Base-by-base conservation (phyloP, 78 protist genomes). In the Cavenderia fasciculata region DNA sequence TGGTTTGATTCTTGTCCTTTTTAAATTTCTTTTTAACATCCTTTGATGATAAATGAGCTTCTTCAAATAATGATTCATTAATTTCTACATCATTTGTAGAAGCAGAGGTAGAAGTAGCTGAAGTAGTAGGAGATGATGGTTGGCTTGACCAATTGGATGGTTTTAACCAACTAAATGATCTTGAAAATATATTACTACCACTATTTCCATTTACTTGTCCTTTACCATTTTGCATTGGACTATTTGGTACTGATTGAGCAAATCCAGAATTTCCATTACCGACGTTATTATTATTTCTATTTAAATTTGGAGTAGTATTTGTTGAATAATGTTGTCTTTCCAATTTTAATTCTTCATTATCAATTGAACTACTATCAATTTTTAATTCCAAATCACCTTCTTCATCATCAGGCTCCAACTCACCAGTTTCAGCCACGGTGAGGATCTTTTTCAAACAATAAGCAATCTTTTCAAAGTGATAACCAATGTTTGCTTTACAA, bases 401-500 rank as follows among this genome's bases (percentile, higher is more conserved):
- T 5, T 82, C 74, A 18, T 82, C 78, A 1, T 82, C 90, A 11
- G 44, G 71, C 23, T 57, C 25, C 25, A 82, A 41, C 27, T 69
- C 62, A 21, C 90, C 90, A 68, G 78, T 82, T 47, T 82, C 90
- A 5, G 90, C 90, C 7, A 63, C 90, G 56, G 73, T 59, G 29
- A 82, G 65, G 29, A 68, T 40, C 65, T 82, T 82, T 21, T 82
- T 82, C 27, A 82, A 52, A 1, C 65, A 76, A 56, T 72, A 29
- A 7, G 90, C 90, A 8, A 82, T 49, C 54, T 72, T 70, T 21
- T 82, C 90, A 19, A 82, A 82, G 23, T 82, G 90, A 56, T 68
- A 33, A 31, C 90, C 90, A 40, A 82, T 68, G 23, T 69, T 82
- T 2, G 90, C 90, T 31, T 82, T 82, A 44, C 90, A 82, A 54